A percentile compares a stretch with the other conserved stretches of the same genome.
These are phyloP conservation scores for Schizochytrium sp. DNA, from an alignment of 108 stramenopile genomes.

Conservation along the genomic window DNA sequence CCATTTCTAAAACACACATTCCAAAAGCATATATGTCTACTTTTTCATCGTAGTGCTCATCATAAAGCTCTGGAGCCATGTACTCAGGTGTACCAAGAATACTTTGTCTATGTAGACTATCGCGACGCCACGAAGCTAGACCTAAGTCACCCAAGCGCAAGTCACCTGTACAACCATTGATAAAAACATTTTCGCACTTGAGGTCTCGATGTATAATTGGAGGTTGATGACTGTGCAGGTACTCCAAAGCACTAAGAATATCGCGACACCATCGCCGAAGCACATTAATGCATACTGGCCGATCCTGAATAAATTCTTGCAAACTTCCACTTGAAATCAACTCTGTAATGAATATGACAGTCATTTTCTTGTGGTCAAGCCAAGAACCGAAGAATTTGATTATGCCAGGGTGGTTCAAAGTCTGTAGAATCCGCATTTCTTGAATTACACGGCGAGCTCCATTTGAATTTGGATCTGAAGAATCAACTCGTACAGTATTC, in stretches of 20 bases:
- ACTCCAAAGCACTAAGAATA: conserved; percentile 93
- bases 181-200: conserved; percentile 80
- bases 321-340: conserved; percentile 60
- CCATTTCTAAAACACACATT: conserved; percentile 79
- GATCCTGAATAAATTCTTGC: conserved; percentile 18
- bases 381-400: conserved; percentile 97
- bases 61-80: conserved; percentile 92
- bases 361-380: conserved; percentile 91
- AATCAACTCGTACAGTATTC: conserved; percentile 91
- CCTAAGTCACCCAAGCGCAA: conserved; percentile 77
- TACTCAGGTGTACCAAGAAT: conserved; percentile 83
- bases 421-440: conserved; percentile 92
- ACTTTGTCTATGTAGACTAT: conserved; percentile 62
- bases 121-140: conserved; percentile 69
- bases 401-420: conserved; percentile 93
- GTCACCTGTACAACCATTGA: conserved; percentile 74
- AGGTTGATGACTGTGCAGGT: conserved; percentile 87
- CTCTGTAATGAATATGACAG: conserved; percentile 76
- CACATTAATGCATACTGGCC: conserved; percentile 10
- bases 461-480: conserved; percentile 85
- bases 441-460: conserved; percentile 89
- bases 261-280: conserved; percentile 94
- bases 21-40: conserved; percentile 80
- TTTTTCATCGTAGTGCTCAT: conserved; percentile 76
- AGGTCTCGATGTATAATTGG: conserved; percentile 67